Evolutionary conservation across 108 stramenopile genomes (phyloP).

Genomic region (Nitzschia sp.): DNA sequence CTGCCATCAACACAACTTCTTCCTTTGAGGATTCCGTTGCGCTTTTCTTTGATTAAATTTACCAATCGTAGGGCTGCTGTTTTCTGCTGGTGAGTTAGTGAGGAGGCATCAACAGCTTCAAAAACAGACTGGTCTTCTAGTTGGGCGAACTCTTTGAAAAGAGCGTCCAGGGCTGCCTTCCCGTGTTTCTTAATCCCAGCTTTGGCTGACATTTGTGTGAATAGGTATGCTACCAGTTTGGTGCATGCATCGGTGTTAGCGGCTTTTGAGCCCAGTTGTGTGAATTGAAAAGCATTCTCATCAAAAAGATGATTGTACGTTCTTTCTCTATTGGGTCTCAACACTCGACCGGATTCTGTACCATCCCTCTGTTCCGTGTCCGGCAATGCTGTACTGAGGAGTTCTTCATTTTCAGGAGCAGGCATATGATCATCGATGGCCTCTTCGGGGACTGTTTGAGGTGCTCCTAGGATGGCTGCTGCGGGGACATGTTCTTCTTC

Average conservation of each 20-base stretch:
- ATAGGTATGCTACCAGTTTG: too few species aligned
- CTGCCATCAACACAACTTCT: slow-evolving; percentile 44
- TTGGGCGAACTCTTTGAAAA: slow-evolving; percentile 43
- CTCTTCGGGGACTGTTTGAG: too few species aligned
- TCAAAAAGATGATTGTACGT: neutral
- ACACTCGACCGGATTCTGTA: too few species aligned
- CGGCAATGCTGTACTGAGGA: too few species aligned
- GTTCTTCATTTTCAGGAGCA: too few species aligned
- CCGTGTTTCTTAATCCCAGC: slow-evolving; percentile 40
- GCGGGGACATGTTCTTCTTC: too few species aligned
- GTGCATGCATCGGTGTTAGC: too few species aligned
- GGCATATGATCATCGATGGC: too few species aligned
- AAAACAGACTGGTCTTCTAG: slow-evolving; percentile 35
- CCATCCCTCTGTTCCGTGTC: too few species aligned
- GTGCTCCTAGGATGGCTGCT: too few species aligned
- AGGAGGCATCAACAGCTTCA: slow-evolving; percentile 7
- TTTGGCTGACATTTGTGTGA: slow-evolving; percentile 1
- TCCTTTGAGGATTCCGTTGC: slow-evolving; percentile 38
- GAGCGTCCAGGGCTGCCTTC: slow-evolving; percentile 24
- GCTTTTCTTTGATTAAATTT: slow-evolving; percentile 49
- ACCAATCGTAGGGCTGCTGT: slow-evolving; percentile 40
- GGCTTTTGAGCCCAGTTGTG: too few species aligned
- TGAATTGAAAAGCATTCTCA: too few species aligned
- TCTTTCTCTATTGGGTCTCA: neutral
- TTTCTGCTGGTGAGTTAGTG: slow-evolving; percentile 28